Percentiles rank a stretch among this genome's conserved stretches.
phyloP scores from a whole-genome alignment of 2,329 filamentous ascomycete genomes.

The Xylaria sp. region DNA sequence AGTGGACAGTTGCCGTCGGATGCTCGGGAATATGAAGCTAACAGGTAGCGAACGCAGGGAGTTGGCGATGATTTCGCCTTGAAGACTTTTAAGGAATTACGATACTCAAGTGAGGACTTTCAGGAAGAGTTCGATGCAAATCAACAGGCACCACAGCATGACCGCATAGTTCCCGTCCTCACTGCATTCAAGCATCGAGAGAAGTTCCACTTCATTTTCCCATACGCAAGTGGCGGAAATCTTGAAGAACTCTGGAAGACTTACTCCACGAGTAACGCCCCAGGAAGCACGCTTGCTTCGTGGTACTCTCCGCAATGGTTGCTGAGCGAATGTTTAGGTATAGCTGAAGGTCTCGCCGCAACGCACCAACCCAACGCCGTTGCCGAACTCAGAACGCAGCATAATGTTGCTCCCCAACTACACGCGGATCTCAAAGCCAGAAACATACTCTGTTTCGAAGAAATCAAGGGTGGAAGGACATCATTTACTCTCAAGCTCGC shows the following conservation, averaged over 20 bases:
- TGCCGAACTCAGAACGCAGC: not conserved
- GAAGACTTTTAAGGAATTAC: constrained; percentile 21
- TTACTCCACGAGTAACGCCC: not conserved
- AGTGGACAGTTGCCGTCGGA: not conserved
- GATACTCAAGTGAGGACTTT: constrained; percentile 5
- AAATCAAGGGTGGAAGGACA: not conserved
- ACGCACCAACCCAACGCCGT: constrained; percentile 16
- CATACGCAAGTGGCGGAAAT: constrained; percentile 29
- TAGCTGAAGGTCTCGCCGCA: constrained; percentile 30
- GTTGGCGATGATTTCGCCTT: constrained; percentile 24
- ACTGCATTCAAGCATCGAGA: constrained; percentile 32
- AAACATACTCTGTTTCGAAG: constrained; percentile 39
- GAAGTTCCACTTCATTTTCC: constrained; percentile 35
- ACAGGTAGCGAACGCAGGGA: not conserved
- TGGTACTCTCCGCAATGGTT: constrained; percentile 35
- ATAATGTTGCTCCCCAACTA: not conserved
- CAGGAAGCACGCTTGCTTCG: not conserved
- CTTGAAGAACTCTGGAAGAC: constrained; percentile 31
- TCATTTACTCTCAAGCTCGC: constrained; percentile 33
- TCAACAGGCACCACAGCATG: constrained; percentile 23
- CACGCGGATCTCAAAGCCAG: constrained; percentile 37
- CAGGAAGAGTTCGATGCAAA: constrained; percentile 25
- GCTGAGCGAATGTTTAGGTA: constrained; percentile 28
- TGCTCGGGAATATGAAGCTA: too few relatives aligned
- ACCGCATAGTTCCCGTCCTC: constrained; percentile 34